Evolutionary conservation across 208 protist species (phyloP).

Genomic region (Leishmania lainsoni): DNA sequence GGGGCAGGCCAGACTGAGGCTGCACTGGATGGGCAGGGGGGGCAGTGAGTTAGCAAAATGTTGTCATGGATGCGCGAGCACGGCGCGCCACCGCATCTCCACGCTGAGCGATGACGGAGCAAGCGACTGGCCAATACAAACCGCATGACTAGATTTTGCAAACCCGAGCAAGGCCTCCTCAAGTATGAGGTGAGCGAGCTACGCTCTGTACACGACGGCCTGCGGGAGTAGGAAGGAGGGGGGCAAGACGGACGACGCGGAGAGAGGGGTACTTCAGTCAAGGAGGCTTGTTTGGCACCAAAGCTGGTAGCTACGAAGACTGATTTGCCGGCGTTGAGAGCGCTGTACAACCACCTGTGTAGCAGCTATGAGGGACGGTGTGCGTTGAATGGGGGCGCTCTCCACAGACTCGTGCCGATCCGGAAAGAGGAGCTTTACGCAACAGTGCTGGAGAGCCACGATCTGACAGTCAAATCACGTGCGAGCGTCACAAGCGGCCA

Average conservation of each 20-base stretch:
- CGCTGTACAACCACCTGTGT: no score
- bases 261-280: background rate
- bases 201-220: background rate
- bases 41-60: background rate
- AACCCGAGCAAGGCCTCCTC: background rate
- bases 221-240: background rate
- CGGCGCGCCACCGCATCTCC: no score
- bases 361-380: no score
- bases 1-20: background rate
- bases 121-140: background rate
- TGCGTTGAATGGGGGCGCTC: no score
- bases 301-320: background rate
- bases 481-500: no score
- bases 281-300: background rate
- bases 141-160: background rate
- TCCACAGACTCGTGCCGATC: no score
- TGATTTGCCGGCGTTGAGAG: background rate
- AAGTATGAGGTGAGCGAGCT: background rate
- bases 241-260: background rate
- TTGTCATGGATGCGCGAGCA: background rate
- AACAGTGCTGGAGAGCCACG: no score
- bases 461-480: no score
- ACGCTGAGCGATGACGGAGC: background rate
- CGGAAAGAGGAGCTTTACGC: no score
- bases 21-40: background rate